Evolutionary conservation across 2,329 filamentous ascomycete genomes (phyloP), one percentile per base, ranked within the genome.

Genomic region (Xylariaceae sp.): DNA sequence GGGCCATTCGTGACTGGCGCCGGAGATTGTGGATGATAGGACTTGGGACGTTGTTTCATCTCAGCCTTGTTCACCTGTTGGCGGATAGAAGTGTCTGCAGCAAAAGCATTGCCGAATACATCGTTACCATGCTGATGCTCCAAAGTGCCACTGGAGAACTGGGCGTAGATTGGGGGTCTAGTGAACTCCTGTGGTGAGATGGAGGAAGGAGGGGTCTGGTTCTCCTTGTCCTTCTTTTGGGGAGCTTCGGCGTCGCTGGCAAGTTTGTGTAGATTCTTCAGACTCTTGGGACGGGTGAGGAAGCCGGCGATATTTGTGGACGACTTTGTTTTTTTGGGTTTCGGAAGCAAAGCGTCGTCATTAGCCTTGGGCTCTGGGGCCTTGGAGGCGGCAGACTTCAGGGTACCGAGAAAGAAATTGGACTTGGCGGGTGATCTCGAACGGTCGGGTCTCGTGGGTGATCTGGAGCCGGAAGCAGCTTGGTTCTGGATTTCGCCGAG

Each of bases 241-340:
- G 70, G 72, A 20, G 71, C 66, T 42, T 75, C 71, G 6, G 80
- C 77, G 11, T 80, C 77, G 25, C 68, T 68, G 12, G 64, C 63
- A 37, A 72, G 59, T 47, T 74, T 75, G 50, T 80, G 77, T 20
- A 85, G 67, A 53, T 80, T 84, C 59, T 83, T 88, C 42, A 83
- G 75, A 8, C 88, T 89, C 63, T 85, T 89, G 48, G 83, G 81
- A 45, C 85, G 83, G 45, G 82, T 82, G 41, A 95, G 77, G 44
- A 96, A 77, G 4, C 77, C 82, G 1, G 82, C 81, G n/a, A 97
- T 74, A 62, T 90, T 94, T 23, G 86, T 86, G 3, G 86, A 79
- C 0, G 91, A 95, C 66, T 92, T 95, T 29, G 79, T 79, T 71
- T 92, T 94, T 61, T 85, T 85, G 21, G 81, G 80, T 60, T 85